Evolutionary conservation across 495 filamentous ascomycete genomes (phyloP).

Genomic region (Penicillium dipodomyicola): DNA sequence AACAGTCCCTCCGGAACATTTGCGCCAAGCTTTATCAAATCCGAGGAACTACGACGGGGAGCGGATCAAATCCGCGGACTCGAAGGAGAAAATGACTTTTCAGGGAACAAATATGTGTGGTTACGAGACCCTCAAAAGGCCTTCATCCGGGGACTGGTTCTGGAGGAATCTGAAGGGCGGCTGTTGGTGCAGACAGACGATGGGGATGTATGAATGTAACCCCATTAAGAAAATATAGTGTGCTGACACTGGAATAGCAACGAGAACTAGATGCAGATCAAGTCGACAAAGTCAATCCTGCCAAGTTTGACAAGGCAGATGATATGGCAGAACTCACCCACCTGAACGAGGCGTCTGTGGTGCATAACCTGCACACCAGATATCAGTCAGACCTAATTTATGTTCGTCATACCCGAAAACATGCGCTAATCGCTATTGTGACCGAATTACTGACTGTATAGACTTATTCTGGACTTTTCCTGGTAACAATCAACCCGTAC

Average conservation of each 20-base stretch:
- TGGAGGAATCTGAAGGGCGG: conserved; percentile 69
- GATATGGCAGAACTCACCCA: conserved; percentile 99
- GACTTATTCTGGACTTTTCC: conserved; percentile 96
- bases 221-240: neutral
- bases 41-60: conserved; percentile 65
- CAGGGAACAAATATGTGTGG: conserved; percentile 99
- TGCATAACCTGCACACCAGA: conserved; percentile 91
- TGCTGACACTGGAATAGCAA: conserved; percentile 54
- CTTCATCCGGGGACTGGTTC: conserved; percentile 87
- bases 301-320: conserved; percentile 98
- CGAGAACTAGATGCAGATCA: conserved; percentile 78
- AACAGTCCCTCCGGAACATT: conserved; percentile 71
- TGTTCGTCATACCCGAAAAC: conserved; percentile 41
- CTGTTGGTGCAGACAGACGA: conserved; percentile 91
- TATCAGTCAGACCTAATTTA: conserved; percentile 97
- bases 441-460: conserved; percentile 27
- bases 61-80: conserved; percentile 70
- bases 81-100: conserved; percentile 97
- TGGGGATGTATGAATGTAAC: conserved; percentile 64
- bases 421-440: neutral
- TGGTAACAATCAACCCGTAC: conserved; percentile 97
- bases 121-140: conserved; percentile 79
- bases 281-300: conserved; percentile 98
- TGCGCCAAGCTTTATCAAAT: conserved; percentile 91
- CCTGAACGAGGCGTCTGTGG: conserved; percentile 94